These are phyloP conservation scores for Lasiodiplodia gonubiensis DNA, from an alignment of 2,329 filamentous ascomycete species.

Conservation along the genomic window DNA sequence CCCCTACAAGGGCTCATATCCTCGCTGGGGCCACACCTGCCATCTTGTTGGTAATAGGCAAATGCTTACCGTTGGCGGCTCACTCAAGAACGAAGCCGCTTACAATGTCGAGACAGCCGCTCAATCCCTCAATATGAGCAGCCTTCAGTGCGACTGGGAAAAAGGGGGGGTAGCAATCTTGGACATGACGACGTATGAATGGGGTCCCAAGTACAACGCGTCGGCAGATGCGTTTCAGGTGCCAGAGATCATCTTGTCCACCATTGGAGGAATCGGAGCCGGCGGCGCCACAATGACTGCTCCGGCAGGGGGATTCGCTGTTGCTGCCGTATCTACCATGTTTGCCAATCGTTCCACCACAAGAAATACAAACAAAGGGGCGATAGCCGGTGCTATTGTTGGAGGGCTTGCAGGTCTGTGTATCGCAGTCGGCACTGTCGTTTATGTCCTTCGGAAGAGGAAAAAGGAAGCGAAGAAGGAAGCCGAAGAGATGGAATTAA, in stretches of 20 bases:
- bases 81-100: neutral
- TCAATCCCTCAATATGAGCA: neutral
- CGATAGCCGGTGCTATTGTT: too few relatives aligned
- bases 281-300: conserved; percentile 22
- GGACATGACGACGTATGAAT: conserved; percentile 32
- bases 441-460: too few relatives aligned
- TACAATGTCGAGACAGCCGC: conserved; percentile 25
- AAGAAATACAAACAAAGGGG: too few relatives aligned
- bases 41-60: conserved; percentile 47
- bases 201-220: conserved; percentile 28
- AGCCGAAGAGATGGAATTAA: too few relatives aligned
- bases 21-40: conserved; percentile 51
- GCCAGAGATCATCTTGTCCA: neutral
- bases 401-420: too few relatives aligned
- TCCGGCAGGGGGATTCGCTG: conserved; percentile 8
- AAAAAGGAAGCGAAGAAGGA: too few relatives aligned
- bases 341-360: too few relatives aligned
- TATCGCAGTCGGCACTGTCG: too few relatives aligned
- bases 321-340: conserved; percentile 12
- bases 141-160: conserved; percentile 33
- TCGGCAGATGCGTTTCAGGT: neutral
- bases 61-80: conserved; percentile 52
- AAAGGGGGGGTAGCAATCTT: conserved; percentile 30
- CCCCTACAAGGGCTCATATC: conserved; percentile 43
- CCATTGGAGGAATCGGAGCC: conserved; percentile 7